A percentile compares a stretch with the other conserved stretches of the same genome.
Evolutionary conservation across 1,139 yeast species (phyloP).

Genomic region (Chernovozyma sophiae-reginae): DNA sequence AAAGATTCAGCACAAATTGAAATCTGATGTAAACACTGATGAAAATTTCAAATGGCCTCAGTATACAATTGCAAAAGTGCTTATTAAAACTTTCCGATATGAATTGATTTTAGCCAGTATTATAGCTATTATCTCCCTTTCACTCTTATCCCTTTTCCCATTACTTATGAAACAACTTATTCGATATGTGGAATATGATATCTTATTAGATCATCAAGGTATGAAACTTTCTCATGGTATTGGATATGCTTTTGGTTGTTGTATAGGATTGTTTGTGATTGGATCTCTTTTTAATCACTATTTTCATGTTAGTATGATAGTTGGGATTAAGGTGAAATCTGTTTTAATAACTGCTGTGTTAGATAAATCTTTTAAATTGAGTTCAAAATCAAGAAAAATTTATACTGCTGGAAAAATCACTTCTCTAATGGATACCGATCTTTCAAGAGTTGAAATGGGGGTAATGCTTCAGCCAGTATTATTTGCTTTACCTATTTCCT

Average conservation of each 20-base stretch:
- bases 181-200: slow-evolving; percentile 33
- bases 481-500: slow-evolving; percentile 53
- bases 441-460: slow-evolving; percentile 17
- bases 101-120: slow-evolving; percentile 1
- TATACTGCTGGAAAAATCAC: slow-evolving; percentile 17
- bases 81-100: slow-evolving; percentile 3
- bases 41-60: slow-evolving; percentile 12
- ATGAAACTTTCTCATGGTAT: slow-evolving; percentile 44
- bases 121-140: slow-evolving; percentile 1
- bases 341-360: slow-evolving; percentile 16
- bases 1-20: slow-evolving; percentile 8
- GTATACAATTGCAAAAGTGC: slow-evolving; percentile 7
- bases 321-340: slow-evolving; percentile 18
- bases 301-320: slow-evolving; percentile 19
- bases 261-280: slow-evolving; percentile 5
- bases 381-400: slow-evolving; percentile 11
- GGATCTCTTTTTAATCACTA: slow-evolving; percentile 19
- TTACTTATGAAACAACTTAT: slow-evolving; percentile 51
- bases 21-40: not conserved
- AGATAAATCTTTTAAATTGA: slow-evolving; percentile 16
- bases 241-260: slow-evolving; percentile 43
- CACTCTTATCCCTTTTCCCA: slow-evolving; percentile 18
- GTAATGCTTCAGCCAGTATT: slow-evolving; percentile 52
- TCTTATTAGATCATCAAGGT: slow-evolving; percentile 9
- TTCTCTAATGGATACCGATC: slow-evolving; percentile 20